Evolutionary conservation across 2,329 filamentous ascomycete genomes (phyloP).

Genomic region (Sordariomycetes sp.): DNA sequence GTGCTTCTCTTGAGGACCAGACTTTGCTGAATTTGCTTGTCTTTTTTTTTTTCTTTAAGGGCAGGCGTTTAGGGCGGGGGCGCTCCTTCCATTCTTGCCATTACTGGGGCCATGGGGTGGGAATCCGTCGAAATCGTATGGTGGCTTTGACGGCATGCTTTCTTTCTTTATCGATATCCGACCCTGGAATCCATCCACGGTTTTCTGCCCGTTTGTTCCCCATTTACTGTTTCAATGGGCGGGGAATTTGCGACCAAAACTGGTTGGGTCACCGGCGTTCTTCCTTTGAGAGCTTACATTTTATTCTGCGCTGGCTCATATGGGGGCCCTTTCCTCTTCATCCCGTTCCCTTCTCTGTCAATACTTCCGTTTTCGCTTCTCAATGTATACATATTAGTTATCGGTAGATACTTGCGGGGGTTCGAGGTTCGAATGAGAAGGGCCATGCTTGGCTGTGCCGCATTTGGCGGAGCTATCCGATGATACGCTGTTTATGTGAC

Average conservation of each 20-base stretch:
- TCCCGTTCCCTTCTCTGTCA: neutral
- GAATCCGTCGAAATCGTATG: neutral
- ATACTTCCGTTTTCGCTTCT: neutral
- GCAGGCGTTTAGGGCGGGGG: neutral
- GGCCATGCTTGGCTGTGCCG: neutral
- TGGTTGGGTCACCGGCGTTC: neutral
- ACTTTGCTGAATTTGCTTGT: neutral
- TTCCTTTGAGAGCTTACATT: too few relatives aligned
- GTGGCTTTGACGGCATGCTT: neutral
- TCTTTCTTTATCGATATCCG: neutral
- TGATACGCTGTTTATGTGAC: neutral
- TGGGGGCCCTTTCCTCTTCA: neutral
- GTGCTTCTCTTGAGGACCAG: constrained; percentile 16
- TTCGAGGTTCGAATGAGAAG: neutral
- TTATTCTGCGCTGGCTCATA: too few relatives aligned
- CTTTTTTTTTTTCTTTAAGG: neutral
- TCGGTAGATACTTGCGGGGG: neutral
- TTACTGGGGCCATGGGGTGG: neutral
- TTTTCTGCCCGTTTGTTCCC: neutral
- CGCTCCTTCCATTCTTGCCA: neutral
- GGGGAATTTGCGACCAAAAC: neutral
- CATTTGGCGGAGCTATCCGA: neutral
- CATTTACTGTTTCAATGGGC: neutral
- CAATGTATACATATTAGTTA: neutral
- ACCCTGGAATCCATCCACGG: neutral